Percentiles rank a stretch among this genome's conserved stretches.
These are phyloP conservation scores for Gossypium sturtianum DNA, from an alignment of 345 rosid genomes.

Conservation along the genomic window DNA sequence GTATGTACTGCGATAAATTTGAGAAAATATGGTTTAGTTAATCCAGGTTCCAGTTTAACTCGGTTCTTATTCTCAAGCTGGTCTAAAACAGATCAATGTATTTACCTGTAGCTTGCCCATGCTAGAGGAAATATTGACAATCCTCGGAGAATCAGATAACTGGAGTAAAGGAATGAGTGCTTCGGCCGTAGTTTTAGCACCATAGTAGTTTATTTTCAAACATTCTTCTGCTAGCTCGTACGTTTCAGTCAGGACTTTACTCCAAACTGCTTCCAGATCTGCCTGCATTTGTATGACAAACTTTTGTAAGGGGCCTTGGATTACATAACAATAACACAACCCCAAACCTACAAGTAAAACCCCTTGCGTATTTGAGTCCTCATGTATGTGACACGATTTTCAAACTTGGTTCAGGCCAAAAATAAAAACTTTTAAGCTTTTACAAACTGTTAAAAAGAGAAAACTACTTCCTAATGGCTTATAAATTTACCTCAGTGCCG, in stretches of 20 bases:
- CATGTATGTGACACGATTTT: too few relatives aligned
- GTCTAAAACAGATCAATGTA: not conserved
- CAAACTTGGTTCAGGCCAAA: not conserved
- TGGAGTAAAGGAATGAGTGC: slow-evolving; percentile 31
- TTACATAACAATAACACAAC: not conserved
- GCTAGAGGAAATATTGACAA: slow-evolving; percentile 25
- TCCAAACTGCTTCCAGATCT: slow-evolving; percentile 23
- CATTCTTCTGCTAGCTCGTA: slow-evolving; percentile 36
- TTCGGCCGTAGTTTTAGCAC: slow-evolving; percentile 42
- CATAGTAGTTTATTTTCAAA: slow-evolving; percentile 43
- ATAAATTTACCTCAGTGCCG: slow-evolving; percentile 18
- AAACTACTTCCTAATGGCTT: not conserved
- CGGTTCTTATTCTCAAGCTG: not conserved
- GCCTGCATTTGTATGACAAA: not conserved
- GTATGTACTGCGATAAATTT: slow-evolving; percentile 23
- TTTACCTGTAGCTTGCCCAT: slow-evolving; percentile 22
- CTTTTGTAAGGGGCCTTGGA: not conserved
- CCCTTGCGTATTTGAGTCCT: not conserved
- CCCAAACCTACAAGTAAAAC: not conserved
- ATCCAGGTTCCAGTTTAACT: not conserved
- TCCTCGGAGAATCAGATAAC: slow-evolving; percentile 31
- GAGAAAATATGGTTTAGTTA: not conserved
- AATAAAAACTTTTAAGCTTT: not conserved
- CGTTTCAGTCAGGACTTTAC: slow-evolving; percentile 24
- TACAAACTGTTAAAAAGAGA: not conserved